Evolutionary conservation across 176 grass and related monocot genomes (phyloP).

Genomic region (Carex littledalei): DNA sequence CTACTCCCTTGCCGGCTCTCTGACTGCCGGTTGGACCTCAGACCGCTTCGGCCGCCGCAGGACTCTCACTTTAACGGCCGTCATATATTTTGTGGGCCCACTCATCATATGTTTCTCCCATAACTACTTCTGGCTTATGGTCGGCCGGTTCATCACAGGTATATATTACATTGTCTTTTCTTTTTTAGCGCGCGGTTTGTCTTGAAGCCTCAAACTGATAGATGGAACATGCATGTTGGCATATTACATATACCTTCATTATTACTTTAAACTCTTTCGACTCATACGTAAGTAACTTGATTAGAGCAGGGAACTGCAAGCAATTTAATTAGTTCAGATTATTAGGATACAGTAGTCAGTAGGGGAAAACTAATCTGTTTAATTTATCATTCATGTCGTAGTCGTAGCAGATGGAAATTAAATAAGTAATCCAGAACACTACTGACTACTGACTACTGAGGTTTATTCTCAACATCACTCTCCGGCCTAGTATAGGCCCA

Average conservation of each 20-base stretch:
- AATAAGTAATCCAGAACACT: not conserved
- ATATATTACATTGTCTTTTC: not conserved
- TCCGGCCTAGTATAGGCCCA: not conserved
- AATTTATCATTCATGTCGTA: not conserved
- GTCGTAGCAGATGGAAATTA: not conserved
- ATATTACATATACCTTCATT: not conserved
- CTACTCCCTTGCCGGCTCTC: conserved; percentile 27
- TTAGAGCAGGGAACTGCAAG: not conserved
- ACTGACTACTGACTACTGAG: not conserved
- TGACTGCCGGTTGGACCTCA: conserved; percentile 34
- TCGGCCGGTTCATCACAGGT: conserved; percentile 37
- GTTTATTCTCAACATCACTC: not conserved
- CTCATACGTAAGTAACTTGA: not conserved
- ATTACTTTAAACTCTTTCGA: not conserved
- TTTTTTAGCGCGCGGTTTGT: too few relatives aligned
- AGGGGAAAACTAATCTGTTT: not conserved
- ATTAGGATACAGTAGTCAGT: not conserved
- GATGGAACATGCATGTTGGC: not conserved
- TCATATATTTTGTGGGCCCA: conserved; percentile 35
- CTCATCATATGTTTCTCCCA: conserved; percentile 31
- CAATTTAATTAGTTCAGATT: not conserved
- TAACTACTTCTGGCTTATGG: conserved; percentile 31
- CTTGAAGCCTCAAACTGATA: not conserved
- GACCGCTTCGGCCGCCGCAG: conserved; percentile 24
- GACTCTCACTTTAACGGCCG: conserved; percentile 31